Evolutionary conservation across 495 filamentous ascomycete genomes (phyloP), one percentile per base, ranked within the genome.

Genomic region (Penicillium waksmanii): DNA sequence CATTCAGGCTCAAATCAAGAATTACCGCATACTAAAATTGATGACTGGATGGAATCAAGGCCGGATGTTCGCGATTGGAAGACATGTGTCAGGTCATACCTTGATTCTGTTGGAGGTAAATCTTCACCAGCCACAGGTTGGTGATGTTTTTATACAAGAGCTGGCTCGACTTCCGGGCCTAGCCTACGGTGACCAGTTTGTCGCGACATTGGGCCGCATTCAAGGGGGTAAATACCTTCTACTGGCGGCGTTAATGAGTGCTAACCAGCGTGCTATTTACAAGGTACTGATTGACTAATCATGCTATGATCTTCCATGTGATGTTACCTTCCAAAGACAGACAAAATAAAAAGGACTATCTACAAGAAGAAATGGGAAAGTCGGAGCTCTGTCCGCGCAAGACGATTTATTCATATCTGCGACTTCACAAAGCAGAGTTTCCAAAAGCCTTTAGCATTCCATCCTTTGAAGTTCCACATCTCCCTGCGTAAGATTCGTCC

Each of bases 31-130:
- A 6, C n/a, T 67, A 3, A 66, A 67, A 42, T 53, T 76, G 10
- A 57, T 76, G 38, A 64, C 66, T 35, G 62, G 66, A 36, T 35
- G 49, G 21, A 46, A 50, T 15, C 57, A 70, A 18, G 60, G 62
- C 17, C 58, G 60, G 21, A 57, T 74, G 0, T 70, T 65, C 49
- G 71, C 71, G 2, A 31, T 76, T 17, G 73, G 71, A 3, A 65
- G 49, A 9, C 56, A 57, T 13, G 10, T 53, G 15, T 67, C 60
- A 2, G 67, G 53, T 17, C 57, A 62, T 19, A 61, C 33, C 19
- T 58, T 76, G 40, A 44, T 66, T 9, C 48, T 76, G 17, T 42
- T 76, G 12, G 69, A 74, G 53, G 38, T 76, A 40, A 63, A 54
- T 2, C 36, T 68, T 3, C 53, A 64, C 13, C 51, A 57, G 35